Percentiles rank a stretch among this genome's conserved stretches.
phyloP scores from a whole-genome alignment of 371 early-diverging fungal genomes.

The Apophysomyces elegans region DNA sequence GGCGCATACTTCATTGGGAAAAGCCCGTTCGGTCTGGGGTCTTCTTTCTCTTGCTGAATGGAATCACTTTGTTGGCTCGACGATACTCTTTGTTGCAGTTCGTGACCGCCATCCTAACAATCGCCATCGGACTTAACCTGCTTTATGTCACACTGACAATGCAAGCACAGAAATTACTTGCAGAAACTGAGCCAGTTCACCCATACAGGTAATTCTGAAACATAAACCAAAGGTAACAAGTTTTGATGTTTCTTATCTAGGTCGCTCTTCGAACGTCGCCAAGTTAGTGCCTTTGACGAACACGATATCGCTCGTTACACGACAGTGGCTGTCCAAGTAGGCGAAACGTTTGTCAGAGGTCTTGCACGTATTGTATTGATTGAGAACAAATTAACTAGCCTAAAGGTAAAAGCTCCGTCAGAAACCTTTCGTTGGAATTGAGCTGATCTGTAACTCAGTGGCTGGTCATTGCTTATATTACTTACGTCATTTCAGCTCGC shows the following conservation, averaged over 20 bases:
- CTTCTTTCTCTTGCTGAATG: constrained; percentile 26
- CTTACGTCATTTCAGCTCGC: constrained; percentile 47
- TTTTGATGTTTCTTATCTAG: constrained; percentile 8
- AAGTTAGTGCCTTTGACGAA: constrained; percentile 27
- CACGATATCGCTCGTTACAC: constrained; percentile 34
- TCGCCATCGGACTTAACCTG: constrained; percentile 45
- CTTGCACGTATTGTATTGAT: constrained; percentile 49
- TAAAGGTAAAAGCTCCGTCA: constrained; percentile 19
- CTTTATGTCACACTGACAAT: constrained; percentile 43
- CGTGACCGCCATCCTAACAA: constrained; percentile 31
- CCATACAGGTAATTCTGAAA: constrained; percentile 35
- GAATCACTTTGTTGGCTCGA: constrained; percentile 35
- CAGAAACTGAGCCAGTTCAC: constrained; percentile 33
- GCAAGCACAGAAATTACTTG: constrained; percentile 39
- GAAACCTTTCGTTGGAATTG: not conserved
- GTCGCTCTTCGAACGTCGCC: constrained; percentile 32
- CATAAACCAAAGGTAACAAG: not conserved
- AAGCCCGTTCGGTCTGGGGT: constrained; percentile 46
- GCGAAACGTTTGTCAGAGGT: constrained; percentile 38
- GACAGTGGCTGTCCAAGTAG: constrained; percentile 35
- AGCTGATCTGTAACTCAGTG: constrained; percentile 18
- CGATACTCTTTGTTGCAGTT: constrained; percentile 49
- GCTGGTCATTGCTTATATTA: constrained; percentile 38
- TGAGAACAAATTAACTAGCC: constrained; percentile 40
- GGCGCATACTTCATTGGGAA: constrained; percentile 40